Conservation (phyloP, 1,284 basidiomycete genomes). For the Cutaneotrichosporon mucoides region DNA sequence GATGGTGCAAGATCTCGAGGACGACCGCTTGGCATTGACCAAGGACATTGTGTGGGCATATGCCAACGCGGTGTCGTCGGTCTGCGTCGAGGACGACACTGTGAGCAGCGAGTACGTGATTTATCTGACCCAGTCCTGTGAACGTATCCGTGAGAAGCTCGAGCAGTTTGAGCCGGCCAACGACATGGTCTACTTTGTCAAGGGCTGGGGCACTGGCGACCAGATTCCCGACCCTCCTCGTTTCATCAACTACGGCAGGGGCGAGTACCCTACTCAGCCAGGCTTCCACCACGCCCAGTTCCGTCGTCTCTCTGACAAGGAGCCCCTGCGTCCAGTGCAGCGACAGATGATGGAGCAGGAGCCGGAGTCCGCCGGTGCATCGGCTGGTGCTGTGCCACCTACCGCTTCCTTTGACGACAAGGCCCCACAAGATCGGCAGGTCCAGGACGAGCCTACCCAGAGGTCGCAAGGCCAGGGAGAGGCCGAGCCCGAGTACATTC, state of each 20-base stretch:
- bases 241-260: slow-evolving; percentile 57
- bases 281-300: slow-evolving; percentile 44
- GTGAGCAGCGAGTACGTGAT: slow-evolving; percentile 52
- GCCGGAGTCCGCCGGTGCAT: background rate
- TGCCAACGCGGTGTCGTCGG: slow-evolving; percentile 90
- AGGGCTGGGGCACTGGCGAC: slow-evolving; percentile 76
- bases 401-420: too few species aligned
- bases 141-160: slow-evolving; percentile 72
- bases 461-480: background rate
- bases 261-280: slow-evolving; percentile 44
- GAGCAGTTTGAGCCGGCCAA: slow-evolving; percentile 76
- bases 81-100: slow-evolving; percentile 95
- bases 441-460: too few species aligned
- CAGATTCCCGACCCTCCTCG: slow-evolving; percentile 59
- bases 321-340: slow-evolving; percentile 4
- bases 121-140: slow-evolving; percentile 65
- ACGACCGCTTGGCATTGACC: slow-evolving; percentile 86
- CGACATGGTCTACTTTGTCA: slow-evolving; percentile 80
- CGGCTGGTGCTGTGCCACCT: background rate
- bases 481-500: background rate
- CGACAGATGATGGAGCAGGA: background rate
- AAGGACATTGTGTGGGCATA: slow-evolving; percentile 96
- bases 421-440: too few species aligned
- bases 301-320: slow-evolving; percentile 33
- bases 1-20: slow-evolving; percentile 91